Percentiles rank a stretch among this genome's conserved stretches.
Evolutionary conservation across 2,329 filamentous ascomycete genomes (phyloP).

Genomic region (Endothia cerciana): DNA sequence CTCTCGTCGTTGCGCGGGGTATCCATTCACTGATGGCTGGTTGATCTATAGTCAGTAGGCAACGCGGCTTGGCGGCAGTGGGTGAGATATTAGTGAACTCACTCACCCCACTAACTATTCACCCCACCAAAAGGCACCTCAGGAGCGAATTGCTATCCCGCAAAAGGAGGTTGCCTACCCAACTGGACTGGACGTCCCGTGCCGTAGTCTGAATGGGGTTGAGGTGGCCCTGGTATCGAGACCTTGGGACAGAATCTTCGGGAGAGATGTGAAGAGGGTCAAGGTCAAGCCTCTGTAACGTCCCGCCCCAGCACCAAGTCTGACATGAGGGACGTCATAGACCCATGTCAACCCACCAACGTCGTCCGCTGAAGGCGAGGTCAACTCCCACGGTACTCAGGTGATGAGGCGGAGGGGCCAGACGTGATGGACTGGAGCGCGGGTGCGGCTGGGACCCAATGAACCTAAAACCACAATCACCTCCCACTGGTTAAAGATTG

Average conservation of each 20-base stretch:
- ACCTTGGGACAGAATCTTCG: not conserved
- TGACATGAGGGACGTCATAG: not conserved
- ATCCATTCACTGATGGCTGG: not conserved
- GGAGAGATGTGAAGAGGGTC: not conserved
- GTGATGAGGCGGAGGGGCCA: not conserved
- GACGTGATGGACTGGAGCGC: not conserved
- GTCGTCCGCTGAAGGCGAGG: not conserved
- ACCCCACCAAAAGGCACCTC: not conserved
- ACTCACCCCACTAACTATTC: not conserved
- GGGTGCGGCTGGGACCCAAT: not conserved
- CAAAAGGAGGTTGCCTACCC: not conserved
- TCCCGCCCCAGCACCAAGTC: not conserved
- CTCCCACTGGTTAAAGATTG: constrained; percentile 14
- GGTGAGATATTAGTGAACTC: not conserved
- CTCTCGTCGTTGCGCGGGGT: too few species aligned
- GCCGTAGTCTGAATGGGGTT: not conserved
- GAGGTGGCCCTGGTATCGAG: not conserved
- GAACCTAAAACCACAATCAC: constrained; percentile 16
- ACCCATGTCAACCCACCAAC: not conserved
- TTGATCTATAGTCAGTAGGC: not conserved
- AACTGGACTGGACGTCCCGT: too few species aligned
- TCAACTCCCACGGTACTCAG: not conserved
- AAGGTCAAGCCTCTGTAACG: not conserved
- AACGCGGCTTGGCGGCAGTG: not conserved
- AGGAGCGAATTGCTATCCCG: not conserved